Conservation (phyloP, 257 asterid genomes). For the Fraxinus pennsylvanica region DNA sequence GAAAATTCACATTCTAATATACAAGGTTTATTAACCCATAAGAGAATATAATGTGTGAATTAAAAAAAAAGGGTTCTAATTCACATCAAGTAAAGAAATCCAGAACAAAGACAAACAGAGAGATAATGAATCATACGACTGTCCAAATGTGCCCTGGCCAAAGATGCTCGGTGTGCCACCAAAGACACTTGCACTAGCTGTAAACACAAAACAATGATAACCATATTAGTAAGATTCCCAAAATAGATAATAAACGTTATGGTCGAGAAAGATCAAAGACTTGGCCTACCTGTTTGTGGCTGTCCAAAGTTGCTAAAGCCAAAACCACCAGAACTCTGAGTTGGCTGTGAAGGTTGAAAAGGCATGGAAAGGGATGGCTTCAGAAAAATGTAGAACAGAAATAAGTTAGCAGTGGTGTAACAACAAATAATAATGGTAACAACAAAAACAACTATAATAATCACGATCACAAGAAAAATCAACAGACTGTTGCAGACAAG, state of each 20-base stretch:
- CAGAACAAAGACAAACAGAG: slow-evolving; percentile 21
- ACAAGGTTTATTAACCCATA: neutral
- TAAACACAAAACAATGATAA: slow-evolving; percentile 14
- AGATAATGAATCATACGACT: slow-evolving; percentile 50
- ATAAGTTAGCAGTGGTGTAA: slow-evolving; percentile 4
- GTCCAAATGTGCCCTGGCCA: slow-evolving; percentile 66
- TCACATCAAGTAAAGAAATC: slow-evolving; percentile 11
- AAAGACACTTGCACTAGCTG: neutral
- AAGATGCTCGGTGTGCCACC: slow-evolving; percentile 67
- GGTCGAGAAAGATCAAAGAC: slow-evolving; percentile 15
- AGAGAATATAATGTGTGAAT: neutral
- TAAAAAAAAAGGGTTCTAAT: slow-evolving; percentile 4
- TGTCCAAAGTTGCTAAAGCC: slow-evolving; percentile 77
- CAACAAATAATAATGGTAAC: neutral
- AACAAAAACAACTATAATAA: slow-evolving; percentile 17
- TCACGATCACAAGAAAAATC: neutral
- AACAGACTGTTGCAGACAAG: slow-evolving; percentile 1
- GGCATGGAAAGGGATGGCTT: slow-evolving; percentile 66
- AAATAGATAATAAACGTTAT: neutral
- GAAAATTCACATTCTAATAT: neutral
- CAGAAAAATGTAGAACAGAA: slow-evolving; percentile 28
- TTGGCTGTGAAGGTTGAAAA: slow-evolving; percentile 67
- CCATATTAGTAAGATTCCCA: neutral
- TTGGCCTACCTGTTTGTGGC: slow-evolving; percentile 64
- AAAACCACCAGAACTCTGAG: slow-evolving; percentile 62